These are phyloP conservation scores for Brassica napus DNA, from an alignment of 345 rosid genomes.

Conservation along the genomic window Da-Ae NC_063447.1:50864501-50865000, in stretches of 20 bases:
- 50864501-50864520: slow-evolving; percentile 75
- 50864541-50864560: slow-evolving; percentile 35
- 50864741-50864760: not conserved
- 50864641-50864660: not conserved
- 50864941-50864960: slow-evolving; percentile 65
- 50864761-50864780: slow-evolving; percentile 14
- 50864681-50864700: not conserved
- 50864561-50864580: not conserved
- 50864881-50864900: not conserved
- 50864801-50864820: slow-evolving; percentile 22
- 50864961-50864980: slow-evolving; percentile 68
- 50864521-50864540: slow-evolving; percentile 91
- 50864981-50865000: slow-evolving; percentile 86
- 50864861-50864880: not conserved
- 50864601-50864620: slow-evolving; percentile 10
- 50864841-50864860: not conserved
- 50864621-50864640: slow-evolving; percentile 21
- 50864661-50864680: not conserved
- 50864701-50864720: slow-evolving; percentile 11
- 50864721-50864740: slow-evolving; percentile 2
- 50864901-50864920: not conserved
- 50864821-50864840: not conserved
- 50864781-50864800: slow-evolving; percentile 1
- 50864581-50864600: slow-evolving; percentile 18
- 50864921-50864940: slow-evolving; percentile 71